phyloP scores from a whole-genome alignment of 2,329 filamentous ascomycete genomes.

The Endothia cerciana region DNA sequence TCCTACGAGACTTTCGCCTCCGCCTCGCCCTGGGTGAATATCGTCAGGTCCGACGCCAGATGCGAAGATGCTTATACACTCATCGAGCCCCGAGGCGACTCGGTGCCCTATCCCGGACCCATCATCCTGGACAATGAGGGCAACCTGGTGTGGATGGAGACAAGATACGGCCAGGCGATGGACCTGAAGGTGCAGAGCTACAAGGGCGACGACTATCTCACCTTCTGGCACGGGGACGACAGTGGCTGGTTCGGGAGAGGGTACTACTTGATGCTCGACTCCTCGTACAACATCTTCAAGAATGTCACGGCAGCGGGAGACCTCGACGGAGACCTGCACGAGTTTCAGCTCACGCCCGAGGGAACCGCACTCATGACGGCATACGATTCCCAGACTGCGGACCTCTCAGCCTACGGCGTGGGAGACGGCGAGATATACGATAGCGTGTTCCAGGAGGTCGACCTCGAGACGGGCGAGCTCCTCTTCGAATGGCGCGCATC shows the following conservation, averaged over 20 bases:
- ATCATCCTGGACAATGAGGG: slow-evolving; percentile 35
- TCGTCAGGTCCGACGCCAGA: slow-evolving; percentile 28
- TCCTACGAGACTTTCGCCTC: slow-evolving; percentile 29
- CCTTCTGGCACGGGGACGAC: slow-evolving; percentile 39
- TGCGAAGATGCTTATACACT: slow-evolving; percentile 30
- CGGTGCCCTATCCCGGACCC: slow-evolving; percentile 28
- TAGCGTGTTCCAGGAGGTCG: slow-evolving; percentile 45
- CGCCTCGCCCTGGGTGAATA: slow-evolving; percentile 27
- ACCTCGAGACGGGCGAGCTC: slow-evolving; percentile 41
- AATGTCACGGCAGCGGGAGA: slow-evolving; percentile 32
- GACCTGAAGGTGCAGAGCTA: slow-evolving; percentile 36
- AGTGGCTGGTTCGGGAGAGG: slow-evolving; percentile 25
- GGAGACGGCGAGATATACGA: slow-evolving; percentile 39
- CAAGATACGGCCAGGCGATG: slow-evolving; percentile 30
- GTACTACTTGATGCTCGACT: slow-evolving; percentile 29
- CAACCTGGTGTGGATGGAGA: slow-evolving; percentile 35
- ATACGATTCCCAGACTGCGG: slow-evolving; percentile 42
- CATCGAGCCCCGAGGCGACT: slow-evolving; percentile 29
- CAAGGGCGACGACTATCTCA: slow-evolving; percentile 39
- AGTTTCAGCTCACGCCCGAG: slow-evolving; percentile 46
- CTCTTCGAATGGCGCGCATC: slow-evolving; percentile 44
- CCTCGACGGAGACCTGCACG: slow-evolving; percentile 45
- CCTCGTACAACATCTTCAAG: slow-evolving; percentile 31
- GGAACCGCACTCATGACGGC: slow-evolving; percentile 47
- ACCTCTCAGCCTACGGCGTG: slow-evolving; percentile 39